phyloP scores from a whole-genome alignment of 495 filamentous ascomycete genomes.

The Pseudevernia furfuracea region DNA sequence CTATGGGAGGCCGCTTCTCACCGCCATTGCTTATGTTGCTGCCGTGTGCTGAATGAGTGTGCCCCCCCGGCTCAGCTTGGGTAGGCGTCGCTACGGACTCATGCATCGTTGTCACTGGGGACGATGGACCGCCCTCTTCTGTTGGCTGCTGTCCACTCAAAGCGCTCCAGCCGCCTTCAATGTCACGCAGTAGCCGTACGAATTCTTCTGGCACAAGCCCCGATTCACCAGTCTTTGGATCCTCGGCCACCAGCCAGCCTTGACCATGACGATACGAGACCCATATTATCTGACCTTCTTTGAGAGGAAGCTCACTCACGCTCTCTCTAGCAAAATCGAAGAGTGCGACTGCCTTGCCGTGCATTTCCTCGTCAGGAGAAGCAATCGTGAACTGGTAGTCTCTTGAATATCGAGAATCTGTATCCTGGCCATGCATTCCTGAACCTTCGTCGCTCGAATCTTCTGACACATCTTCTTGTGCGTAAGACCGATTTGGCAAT shows the following conservation, averaged over 20 bases:
- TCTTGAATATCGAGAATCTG: constrained; percentile 67
- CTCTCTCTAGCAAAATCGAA: constrained; percentile 94
- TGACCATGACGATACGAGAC: constrained; percentile 93
- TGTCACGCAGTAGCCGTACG: constrained; percentile 84
- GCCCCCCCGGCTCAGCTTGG: constrained; percentile 39
- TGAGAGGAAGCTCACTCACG: constrained; percentile 87
- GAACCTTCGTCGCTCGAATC: constrained; percentile 56
- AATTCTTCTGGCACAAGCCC: constrained; percentile 96
- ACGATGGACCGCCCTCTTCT: constrained; percentile 17
- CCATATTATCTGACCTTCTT: constrained; percentile 93
- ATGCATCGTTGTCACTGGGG: constrained; percentile 18
- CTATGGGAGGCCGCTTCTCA: constrained; percentile 52
- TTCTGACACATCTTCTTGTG: constrained; percentile 42
- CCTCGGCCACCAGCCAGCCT: constrained; percentile 94
- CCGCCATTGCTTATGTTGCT: constrained; percentile 33
- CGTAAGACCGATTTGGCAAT: constrained; percentile 50
- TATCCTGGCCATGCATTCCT: constrained; percentile 43
- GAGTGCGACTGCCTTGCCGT: constrained; percentile 89
- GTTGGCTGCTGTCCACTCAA: constrained; percentile 33
- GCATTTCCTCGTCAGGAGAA: constrained; percentile 94
- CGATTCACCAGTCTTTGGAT: constrained; percentile 82
- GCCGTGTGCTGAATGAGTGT: constrained; percentile 36
- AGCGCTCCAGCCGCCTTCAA: constrained; percentile 59
- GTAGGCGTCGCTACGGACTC: constrained; percentile 44
- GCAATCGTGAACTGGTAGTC: constrained; percentile 95